Conservation (phyloP, 768 basidiomycete genomes). For the Baorangia bicolor region DNA sequence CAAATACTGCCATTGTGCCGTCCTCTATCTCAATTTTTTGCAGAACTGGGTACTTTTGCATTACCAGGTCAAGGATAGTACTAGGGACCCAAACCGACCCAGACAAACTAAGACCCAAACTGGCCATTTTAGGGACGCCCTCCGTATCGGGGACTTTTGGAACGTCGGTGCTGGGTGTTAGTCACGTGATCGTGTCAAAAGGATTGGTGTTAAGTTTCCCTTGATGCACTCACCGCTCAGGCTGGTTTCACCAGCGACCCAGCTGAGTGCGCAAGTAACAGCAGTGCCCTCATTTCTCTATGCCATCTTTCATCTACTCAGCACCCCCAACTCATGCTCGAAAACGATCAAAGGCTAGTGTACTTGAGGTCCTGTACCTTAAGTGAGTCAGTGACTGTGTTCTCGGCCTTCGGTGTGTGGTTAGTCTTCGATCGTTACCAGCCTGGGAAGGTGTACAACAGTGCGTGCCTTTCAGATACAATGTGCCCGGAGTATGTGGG, state of each 20-base stretch:
- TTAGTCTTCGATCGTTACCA: conserved; percentile 74
- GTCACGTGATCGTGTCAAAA: conserved; percentile 21
- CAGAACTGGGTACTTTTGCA: too few relatives aligned
- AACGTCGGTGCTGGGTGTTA: too few relatives aligned
- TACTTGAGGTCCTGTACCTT: conserved; percentile 64
- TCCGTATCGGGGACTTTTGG: too few relatives aligned
- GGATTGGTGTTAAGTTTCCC: conserved; percentile 8
- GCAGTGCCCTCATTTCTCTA: conserved; percentile 35
- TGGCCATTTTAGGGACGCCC: too few relatives aligned
- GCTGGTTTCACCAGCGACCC: not conserved
- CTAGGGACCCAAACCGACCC: too few relatives aligned
- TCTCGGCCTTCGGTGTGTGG: conserved; percentile 78
- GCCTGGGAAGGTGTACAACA: conserved; percentile 69
- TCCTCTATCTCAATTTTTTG: too few relatives aligned
- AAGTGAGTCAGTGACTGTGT: conserved; percentile 63
- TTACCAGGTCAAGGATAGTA: too few relatives aligned
- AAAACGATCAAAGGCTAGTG: conserved; percentile 47
- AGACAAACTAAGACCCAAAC: too few relatives aligned
- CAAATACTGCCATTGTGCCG: too few relatives aligned
- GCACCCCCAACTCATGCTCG: conserved; percentile 48
- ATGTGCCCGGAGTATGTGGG: conserved; percentile 53
- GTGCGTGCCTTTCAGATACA: conserved; percentile 67
- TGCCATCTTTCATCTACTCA: conserved; percentile 49
- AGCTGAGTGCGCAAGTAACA: conserved; percentile 4
- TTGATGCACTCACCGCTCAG: not conserved